Conservation (phyloP, 306 rosid genomes). For the Clitoria ternatea region DNA sequence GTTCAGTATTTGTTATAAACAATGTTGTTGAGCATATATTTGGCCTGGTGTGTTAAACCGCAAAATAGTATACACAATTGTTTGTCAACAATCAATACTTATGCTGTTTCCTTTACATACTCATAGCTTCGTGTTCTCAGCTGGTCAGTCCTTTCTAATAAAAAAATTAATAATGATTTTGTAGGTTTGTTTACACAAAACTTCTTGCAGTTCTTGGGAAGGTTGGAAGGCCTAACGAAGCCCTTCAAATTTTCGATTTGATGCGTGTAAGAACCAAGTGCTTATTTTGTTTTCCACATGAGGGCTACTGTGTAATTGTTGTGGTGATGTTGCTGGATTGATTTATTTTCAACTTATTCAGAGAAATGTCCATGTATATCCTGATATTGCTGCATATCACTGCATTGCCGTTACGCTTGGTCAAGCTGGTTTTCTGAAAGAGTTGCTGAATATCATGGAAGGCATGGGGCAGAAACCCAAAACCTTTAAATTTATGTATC, state of each 20-base stretch:
- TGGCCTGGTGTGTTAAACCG: not conserved
- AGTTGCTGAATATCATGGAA: conserved; percentile 66
- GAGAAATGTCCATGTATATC: conserved; percentile 68
- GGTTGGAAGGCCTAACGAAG: conserved; percentile 78
- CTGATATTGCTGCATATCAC: conserved; percentile 91
- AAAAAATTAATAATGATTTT: conserved; percentile 21
- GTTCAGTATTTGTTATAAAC: not conserved
- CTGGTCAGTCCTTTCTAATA: not conserved
- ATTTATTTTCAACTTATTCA: conserved; percentile 41
- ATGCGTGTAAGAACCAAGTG: conserved; percentile 66
- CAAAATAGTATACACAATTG: not conserved
- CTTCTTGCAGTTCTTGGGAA: conserved; percentile 87
- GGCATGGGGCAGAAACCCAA: conserved; percentile 75
- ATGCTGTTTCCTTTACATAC: not conserved
- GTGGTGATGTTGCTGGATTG: conserved; percentile 22
- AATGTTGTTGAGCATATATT: conserved; percentile 1
- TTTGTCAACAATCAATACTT: not conserved
- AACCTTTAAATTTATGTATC: conserved; percentile 30
- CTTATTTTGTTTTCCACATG: conserved; percentile 25
- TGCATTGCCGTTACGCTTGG: conserved; percentile 94
- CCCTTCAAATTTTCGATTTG: conserved; percentile 64
- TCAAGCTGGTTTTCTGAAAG: conserved; percentile 80
- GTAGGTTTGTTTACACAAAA: conserved; percentile 91
- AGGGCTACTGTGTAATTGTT: conserved; percentile 6
- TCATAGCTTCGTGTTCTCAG: conserved; percentile 6